A percentile compares a stretch with the other conserved stretches of the same genome.
phyloP scores from a whole-genome alignment of 768 basidiomycete species.

The Trametopsis cervina region DNA sequence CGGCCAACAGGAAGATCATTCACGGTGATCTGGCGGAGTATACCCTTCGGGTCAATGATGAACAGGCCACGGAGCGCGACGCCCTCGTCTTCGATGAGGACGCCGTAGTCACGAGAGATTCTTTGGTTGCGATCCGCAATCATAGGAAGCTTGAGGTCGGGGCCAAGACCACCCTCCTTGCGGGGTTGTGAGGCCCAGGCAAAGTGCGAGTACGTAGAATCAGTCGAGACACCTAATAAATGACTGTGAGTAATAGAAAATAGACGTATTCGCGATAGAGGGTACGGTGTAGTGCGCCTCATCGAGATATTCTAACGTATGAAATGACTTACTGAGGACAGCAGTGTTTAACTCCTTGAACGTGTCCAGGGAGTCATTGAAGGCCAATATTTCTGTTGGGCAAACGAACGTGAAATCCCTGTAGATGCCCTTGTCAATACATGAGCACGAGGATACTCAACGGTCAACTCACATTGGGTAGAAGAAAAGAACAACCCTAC shows the following conservation, averaged over 20 bases:
- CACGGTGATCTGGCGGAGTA: slow-evolving; percentile 73
- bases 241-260: slow-evolving; percentile 7
- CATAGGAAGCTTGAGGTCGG: slow-evolving; percentile 79
- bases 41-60: slow-evolving; percentile 81
- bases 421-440: neutral
- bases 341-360: slow-evolving; percentile 70
- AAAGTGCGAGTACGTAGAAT: slow-evolving; percentile 83
- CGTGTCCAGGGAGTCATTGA: slow-evolving; percentile 77
- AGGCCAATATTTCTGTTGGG: slow-evolving; percentile 94
- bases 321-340: slow-evolving; percentile 56
- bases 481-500: slow-evolving; percentile 89
- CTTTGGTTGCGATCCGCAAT: slow-evolving; percentile 74
- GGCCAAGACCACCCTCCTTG: slow-evolving; percentile 85
- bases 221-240: slow-evolving; percentile 75
- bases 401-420: slow-evolving; percentile 90
- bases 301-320: no score
- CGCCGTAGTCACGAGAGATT: slow-evolving; percentile 81
- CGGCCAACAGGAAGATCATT: slow-evolving; percentile 96
- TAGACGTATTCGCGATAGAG: neutral
- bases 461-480: slow-evolving; percentile 84
- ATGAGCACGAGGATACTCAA: slow-evolving; percentile 1
- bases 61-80: slow-evolving; percentile 84
- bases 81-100: slow-evolving; percentile 83
- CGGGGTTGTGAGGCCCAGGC: slow-evolving; percentile 82
- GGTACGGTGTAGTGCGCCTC: no score